A percentile compares a stretch with the other conserved stretches of the same genome.
These are phyloP conservation scores for Trypanosoma lewisi DNA, from an alignment of 208 protist species.

Conservation along the genomic window DNA sequence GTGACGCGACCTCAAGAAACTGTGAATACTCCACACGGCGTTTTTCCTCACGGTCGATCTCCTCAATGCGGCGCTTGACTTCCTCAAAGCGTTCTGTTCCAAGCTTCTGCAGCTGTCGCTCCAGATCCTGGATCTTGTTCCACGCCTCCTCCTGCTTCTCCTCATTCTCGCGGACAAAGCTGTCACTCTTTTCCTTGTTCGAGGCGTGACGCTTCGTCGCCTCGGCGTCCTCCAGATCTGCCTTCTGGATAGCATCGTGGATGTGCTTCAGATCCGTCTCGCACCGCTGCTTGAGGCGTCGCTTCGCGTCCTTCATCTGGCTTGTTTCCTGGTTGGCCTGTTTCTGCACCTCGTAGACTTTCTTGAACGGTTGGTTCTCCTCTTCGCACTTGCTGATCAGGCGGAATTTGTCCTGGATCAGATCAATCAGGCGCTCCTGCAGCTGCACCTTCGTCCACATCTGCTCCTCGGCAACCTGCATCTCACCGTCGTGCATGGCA, in stretches of 20 bases:
- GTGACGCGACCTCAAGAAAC: constrained; percentile 46
- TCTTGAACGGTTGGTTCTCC: constrained; percentile 74
- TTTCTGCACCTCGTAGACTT: constrained; percentile 73
- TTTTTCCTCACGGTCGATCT: constrained; percentile 56
- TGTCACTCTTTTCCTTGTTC: constrained; percentile 48
- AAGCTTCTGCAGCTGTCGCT: constrained; percentile 47
- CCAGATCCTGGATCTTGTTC: constrained; percentile 59
- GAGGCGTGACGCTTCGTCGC: constrained; percentile 47
- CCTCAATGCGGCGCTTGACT: constrained; percentile 55
- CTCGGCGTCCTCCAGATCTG: constrained; percentile 51
- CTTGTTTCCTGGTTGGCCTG: constrained; percentile 55
- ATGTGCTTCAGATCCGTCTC: constrained; percentile 64
- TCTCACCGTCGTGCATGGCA: constrained; percentile 78
- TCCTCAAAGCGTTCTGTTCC: constrained; percentile 50
- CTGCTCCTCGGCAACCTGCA: constrained; percentile 84
- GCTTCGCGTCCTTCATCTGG: constrained; percentile 62
- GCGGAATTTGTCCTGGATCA: constrained; percentile 76
- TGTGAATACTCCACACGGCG: constrained; percentile 48
- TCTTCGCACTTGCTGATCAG: constrained; percentile 73
- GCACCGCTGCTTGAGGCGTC: constrained; percentile 52
- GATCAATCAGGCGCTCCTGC: constrained; percentile 75
- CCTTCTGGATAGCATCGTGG: constrained; percentile 59
- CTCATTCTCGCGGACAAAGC: constrained; percentile 44
- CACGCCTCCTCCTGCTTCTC: constrained; percentile 55
- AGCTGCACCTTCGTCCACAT: constrained; percentile 84